Base-by-base conservation (phyloP, 2,329 filamentous ascomycete species). In the Penicillium fuscoglaucum region DNA sequence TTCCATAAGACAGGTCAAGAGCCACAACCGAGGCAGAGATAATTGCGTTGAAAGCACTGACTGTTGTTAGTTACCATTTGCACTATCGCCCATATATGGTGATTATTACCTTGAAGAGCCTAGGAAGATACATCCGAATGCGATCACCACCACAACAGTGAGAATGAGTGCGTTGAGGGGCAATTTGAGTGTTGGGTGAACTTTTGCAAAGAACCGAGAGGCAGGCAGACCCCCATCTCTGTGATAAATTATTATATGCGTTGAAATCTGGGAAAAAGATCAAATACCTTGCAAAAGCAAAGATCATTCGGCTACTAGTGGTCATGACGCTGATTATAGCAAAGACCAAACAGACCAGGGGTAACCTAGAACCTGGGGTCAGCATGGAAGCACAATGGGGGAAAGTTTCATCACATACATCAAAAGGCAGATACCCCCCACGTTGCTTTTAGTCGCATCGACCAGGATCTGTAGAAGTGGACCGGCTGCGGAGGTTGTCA, bases 21-120 rank as follows among this genome's bases (percentile, higher is more conserved):
- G 88, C 86, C 4, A 91, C 87, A 1, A 91, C 89, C 0, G 87
- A 87, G 0, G 87, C 85, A 0, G 87, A 84, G 3, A 88, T 83
- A 60, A 90, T 89, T 17, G 88, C 87, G 37, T 88, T 90, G 74
- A 90, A 90, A 0, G 88, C 87, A 59, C 82, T 84, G 51, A 1
- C 2, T 24, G 35, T 4, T 4, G 40, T 64, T 9, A 65, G 55
- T 28, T 4, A n/a, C 12, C 19, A 6, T 26, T 19, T 28, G 19
- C 2, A 4, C 0, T 10, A n/a, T 15, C 4, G 6, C 10, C 13
- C 3, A 4, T 3, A 8, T 28, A 21, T 28, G 3, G 17, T 8
- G 4, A 21, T n/a, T 65, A 70, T 35, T 65, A 74, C 71, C 68
- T 72, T 4, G 70, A 72, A 1, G 86, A 89, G 0, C 87, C 88